Base-by-base conservation (phyloP, 2,329 filamentous ascomycete genomes). In the Colletotrichum chrysophilum region DNA sequence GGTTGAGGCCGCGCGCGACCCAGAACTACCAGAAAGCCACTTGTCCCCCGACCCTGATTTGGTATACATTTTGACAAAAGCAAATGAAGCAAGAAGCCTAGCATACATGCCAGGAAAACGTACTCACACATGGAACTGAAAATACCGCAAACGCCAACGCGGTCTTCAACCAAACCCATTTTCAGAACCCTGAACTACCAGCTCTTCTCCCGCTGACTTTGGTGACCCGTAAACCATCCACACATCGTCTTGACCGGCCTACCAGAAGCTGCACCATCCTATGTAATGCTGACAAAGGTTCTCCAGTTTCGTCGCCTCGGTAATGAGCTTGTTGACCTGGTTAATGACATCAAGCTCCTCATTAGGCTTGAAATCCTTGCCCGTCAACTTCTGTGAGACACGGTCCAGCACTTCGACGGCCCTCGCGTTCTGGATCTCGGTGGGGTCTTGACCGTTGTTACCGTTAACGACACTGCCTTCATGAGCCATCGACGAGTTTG, bases 211-310 rank as follows among this genome's bases (percentile, higher is more conserved):
- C 9, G 38, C 30, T 56, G 8, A 30, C 18, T 36, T n/a, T n/a
- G 24, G 9, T 8, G 26, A 21, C 8, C 28, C 43, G 13, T 16
- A 14, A 24, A 4, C 52, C 61, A 21, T 26, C 58, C 26, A 7
- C 55, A 26, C 43, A 24, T 14, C 28, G 24, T 48, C 7, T 16
- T 52, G 7, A 18, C 32, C 28, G 70, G 65, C 74, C 82, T 86
- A 98, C 96, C 96, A 98, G 90, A 98, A 98, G 86, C 95, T 97
- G 86, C 96, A 98, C 96, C 96, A 98, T 78, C 97, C 97, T 80
- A 98, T 98, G 84, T 98, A 99, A 87, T 98, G 97, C 88, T 98
- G 97, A 84, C 97, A 99, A 77, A 99, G 88, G 84, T 98, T 98
- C 90, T 98, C 97, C 80, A 98, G 89, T 82, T 97, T 98, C 8